Conservation (phyloP, 805 yeast genomes). For the Wickerhamiella occidentalis region DNA sequence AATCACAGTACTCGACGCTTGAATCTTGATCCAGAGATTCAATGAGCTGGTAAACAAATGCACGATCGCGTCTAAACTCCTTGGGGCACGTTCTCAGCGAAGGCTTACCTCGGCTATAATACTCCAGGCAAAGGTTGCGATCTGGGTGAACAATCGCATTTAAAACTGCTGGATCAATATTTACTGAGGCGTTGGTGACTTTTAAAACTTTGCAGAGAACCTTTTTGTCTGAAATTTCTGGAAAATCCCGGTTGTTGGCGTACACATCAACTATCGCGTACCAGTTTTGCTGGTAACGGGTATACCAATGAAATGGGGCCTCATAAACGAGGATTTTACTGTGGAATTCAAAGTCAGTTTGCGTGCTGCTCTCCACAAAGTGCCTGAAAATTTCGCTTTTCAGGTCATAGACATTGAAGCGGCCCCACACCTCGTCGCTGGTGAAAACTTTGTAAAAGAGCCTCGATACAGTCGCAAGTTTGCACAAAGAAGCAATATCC, state of each 20-base stretch:
- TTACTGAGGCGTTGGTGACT: not conserved
- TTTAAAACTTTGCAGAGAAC: not conserved
- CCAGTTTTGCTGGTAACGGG: not conserved
- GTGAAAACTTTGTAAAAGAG: not conserved
- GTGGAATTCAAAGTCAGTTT: not conserved
- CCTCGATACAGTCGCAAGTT: slow-evolving; percentile 1
- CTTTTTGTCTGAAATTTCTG: not conserved
- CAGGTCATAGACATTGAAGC: not conserved
- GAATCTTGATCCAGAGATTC: not conserved
- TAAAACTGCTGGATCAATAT: not conserved
- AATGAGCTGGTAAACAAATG: not conserved
- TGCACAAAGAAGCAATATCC: not conserved
- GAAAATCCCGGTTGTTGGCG: not conserved
- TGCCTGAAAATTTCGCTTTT: not conserved
- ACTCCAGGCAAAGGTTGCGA: not conserved
- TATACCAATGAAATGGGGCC: not conserved
- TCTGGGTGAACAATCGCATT: not conserved
- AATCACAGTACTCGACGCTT: not conserved
- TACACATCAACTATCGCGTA: not conserved
- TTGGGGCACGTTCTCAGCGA: not conserved
- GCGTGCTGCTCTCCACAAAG: not conserved
- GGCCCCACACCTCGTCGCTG: slow-evolving; percentile 2
- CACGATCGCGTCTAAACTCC: not conserved
- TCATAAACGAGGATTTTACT: not conserved
- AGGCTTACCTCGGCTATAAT: not conserved